Conservation (phyloP, 2,329 filamentous ascomycete genomes). For the Teratosphaeria viscida region DNA sequence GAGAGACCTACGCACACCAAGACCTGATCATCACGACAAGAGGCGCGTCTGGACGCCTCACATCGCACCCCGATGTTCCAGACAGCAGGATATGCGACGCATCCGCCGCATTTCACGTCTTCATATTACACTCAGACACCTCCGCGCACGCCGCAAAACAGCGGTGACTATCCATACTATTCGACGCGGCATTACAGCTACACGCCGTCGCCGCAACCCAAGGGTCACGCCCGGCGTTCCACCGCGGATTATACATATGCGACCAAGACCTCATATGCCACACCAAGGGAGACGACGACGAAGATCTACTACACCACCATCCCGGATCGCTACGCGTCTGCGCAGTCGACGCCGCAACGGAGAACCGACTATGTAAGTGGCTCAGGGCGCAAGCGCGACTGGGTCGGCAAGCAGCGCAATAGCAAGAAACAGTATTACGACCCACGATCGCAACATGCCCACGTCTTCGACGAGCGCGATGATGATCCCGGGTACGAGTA, state of each 20-base stretch:
- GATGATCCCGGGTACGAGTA: slow-evolving; percentile 40
- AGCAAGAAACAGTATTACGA: slow-evolving; percentile 37
- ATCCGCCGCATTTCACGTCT: slow-evolving; percentile 38
- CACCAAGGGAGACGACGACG: slow-evolving; percentile 23
- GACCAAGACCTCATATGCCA: slow-evolving; percentile 24
- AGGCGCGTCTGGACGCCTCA: slow-evolving; percentile 28
- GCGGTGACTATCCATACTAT: slow-evolving; percentile 37
- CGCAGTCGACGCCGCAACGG: slow-evolving; percentile 42
- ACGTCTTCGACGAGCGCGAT: slow-evolving; percentile 46
- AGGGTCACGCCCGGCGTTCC: slow-evolving; percentile 45
- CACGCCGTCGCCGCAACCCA: slow-evolving; percentile 37
- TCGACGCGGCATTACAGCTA: slow-evolving; percentile 42
- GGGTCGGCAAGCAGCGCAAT: slow-evolving; percentile 23
- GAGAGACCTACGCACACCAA: neutral
- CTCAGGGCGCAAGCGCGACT: slow-evolving; percentile 35
- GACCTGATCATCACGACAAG: slow-evolving; percentile 7
- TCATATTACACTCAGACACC: slow-evolving; percentile 38
- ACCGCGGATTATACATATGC: slow-evolving; percentile 43
- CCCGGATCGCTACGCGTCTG: slow-evolving; percentile 37
- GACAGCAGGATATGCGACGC: slow-evolving; percentile 27
- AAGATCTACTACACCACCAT: slow-evolving; percentile 27
- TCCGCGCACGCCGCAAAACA: slow-evolving; percentile 36
- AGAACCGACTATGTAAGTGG: slow-evolving; percentile 58
- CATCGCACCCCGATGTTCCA: slow-evolving; percentile 22
- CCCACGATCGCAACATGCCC: slow-evolving; percentile 38